Conservation (phyloP, 2,329 filamentous ascomycete species). For the Exophiala sp. region DNA sequence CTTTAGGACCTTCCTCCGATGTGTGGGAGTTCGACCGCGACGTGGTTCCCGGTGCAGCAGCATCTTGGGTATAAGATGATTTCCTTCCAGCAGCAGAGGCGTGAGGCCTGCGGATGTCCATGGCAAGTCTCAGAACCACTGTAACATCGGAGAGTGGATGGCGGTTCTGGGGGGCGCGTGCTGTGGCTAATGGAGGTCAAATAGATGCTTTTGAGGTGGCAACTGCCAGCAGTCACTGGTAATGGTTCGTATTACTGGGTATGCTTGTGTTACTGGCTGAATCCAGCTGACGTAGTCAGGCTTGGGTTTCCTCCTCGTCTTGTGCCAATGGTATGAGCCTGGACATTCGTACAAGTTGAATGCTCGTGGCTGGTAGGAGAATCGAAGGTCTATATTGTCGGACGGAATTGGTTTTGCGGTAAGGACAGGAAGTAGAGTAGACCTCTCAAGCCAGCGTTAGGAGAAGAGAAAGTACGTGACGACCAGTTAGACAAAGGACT, state of each 20-base stretch:
- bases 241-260: background rate
- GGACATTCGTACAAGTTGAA: background rate
- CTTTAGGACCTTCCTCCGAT: conserved; percentile 43
- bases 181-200: conserved; percentile 3
- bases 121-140: conserved; percentile 15
- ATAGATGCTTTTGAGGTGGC: conserved; percentile 13
- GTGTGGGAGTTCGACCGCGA: conserved; percentile 38
- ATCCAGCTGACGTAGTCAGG: conserved; percentile 6
- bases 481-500: conserved; percentile 16
- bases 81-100: conserved; percentile 16
- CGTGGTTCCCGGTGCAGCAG: conserved; percentile 25
- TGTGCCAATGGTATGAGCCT: background rate
- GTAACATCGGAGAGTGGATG: conserved; percentile 21
- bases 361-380: background rate
- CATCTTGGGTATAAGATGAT: conserved; percentile 15
- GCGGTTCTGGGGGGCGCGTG: conserved; percentile 1
- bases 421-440: conserved; percentile 24
- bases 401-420: conserved; percentile 12
- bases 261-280: conserved; percentile 4
- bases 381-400: background rate
- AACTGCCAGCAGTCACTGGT: conserved; percentile 3
- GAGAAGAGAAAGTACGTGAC: conserved; percentile 10
- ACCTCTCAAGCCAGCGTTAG: conserved; percentile 12
- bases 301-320: conserved; percentile 1
- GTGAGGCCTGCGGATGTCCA: conserved; percentile 22